Evolutionary conservation across 106 monocot genomes (phyloP).

Genomic region (Triglochin maritima): DNA sequence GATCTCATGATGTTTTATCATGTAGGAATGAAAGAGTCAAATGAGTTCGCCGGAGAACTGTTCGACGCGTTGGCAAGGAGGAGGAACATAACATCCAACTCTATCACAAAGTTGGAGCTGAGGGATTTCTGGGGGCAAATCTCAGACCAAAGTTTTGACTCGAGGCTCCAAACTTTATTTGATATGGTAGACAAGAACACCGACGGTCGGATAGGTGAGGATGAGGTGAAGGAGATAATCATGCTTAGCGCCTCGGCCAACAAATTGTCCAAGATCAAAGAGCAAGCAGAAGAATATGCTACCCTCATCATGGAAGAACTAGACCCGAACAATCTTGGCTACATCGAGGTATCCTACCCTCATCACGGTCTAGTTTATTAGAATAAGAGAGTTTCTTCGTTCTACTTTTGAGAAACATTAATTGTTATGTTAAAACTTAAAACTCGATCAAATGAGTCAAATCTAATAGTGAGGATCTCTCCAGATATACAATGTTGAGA

Average conservation of each 20-base stretch:
- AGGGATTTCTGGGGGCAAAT: slow-evolving; percentile 43
- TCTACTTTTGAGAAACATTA: too few relatives aligned
- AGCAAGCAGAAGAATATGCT: slow-evolving; percentile 38
- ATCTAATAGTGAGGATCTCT: background rate
- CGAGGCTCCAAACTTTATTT: slow-evolving; percentile 52
- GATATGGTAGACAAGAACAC: slow-evolving; percentile 61
- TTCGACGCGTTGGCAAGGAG: slow-evolving; percentile 35
- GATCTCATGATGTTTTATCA: background rate
- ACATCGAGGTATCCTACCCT: slow-evolving; percentile 31
- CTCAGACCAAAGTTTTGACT: slow-evolving; percentile 43
- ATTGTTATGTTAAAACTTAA: too few relatives aligned
- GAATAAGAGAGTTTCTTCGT: too few relatives aligned
- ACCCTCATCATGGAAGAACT: slow-evolving; percentile 55
- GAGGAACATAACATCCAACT: background rate
- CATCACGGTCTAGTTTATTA: too few relatives aligned
- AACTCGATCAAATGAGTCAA: too few relatives aligned
- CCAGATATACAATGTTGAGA: slow-evolving; percentile 33
- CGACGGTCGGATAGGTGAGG: slow-evolving; percentile 34
- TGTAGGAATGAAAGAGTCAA: slow-evolving; percentile 39
- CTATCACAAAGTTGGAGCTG: slow-evolving; percentile 15
- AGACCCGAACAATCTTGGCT: slow-evolving; percentile 35
- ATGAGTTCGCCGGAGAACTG: slow-evolving; percentile 39
- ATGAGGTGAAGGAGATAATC: slow-evolving; percentile 49
- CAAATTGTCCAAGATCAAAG: slow-evolving; percentile 37
- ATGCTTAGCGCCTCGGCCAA: slow-evolving; percentile 44